Evolutionary conservation across 2,329 filamentous ascomycete genomes (phyloP), one percentile per base, ranked within the genome.

Genomic region (Thelonectria rubi): DNA sequence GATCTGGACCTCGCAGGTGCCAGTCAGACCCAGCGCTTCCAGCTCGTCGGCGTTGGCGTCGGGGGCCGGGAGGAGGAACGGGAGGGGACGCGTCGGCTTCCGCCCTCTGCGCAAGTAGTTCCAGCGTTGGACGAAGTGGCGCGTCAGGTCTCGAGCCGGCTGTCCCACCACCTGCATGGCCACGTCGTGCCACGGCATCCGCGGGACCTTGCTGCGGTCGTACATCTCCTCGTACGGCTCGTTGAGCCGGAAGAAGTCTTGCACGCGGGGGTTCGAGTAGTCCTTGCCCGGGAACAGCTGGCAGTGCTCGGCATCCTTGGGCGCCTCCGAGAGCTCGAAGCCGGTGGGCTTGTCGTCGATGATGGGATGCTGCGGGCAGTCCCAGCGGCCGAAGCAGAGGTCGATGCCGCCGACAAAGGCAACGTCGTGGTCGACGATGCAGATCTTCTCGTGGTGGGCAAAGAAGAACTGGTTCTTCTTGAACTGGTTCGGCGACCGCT

Each of bases 381-480:
- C 95, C 95, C 95, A 99, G 70, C 95, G 88, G 48, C 95, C 95
- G 76, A 98, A 97, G 78, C 95, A 99, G 20, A 99, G 82, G 80
- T 99, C 95, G 64, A 99, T 92, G 37, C 95, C 95, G 62, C 95
- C 95, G 50, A 97, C 89, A 75, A 99, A 98, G 11, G 94, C 95
- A 51, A 98, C 88, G 55, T 94, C 95, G 73, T 98, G 95, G 74
- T 99, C 95, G 17, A 99, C 91, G 42, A 99, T 88, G 72, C 93
- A 94, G n/a, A 99, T 86, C 78, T 99, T 99, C 76, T 99, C 95
- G 78, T 99, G 95, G 74, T 99, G 95, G 1, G 95, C 95, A 84
- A 96, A 99, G 82, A 99, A 99, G 81, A 99, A 99, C 47, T 97
- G 97, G 72, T 98, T 98, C 79, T 99, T 97, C 73, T 97, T 92